A percentile compares a stretch with the other conserved stretches of the same genome.
Conservation (phyloP, 2,329 filamentous ascomycete species). For the Drechmeria coniospora region DNA sequence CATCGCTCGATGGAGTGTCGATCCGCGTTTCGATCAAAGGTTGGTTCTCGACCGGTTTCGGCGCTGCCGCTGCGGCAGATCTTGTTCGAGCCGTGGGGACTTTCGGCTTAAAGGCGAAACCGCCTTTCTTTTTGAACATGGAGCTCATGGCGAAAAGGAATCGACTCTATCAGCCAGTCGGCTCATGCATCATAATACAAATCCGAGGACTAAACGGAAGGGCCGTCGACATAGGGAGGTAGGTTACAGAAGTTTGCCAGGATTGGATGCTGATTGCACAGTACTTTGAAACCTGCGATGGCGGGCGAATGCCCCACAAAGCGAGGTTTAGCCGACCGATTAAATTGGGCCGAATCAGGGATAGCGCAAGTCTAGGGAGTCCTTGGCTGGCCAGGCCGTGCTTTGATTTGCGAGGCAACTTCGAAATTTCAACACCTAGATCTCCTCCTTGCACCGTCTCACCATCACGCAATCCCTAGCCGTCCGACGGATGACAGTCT, state of each 20-base stretch:
- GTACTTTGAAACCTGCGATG: too few species aligned
- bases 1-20: neutral
- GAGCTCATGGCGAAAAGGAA: slow-evolving; percentile 33
- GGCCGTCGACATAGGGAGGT: too few species aligned
- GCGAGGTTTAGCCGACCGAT: slow-evolving; percentile 23
- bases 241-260: too few species aligned
- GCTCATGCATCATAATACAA: neutral
- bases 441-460: slow-evolving; percentile 12
- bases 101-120: slow-evolving; percentile 55
- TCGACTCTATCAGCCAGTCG: neutral
- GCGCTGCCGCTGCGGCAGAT: slow-evolving; percentile 16
- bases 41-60: slow-evolving; percentile 3
- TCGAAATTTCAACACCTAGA: slow-evolving; percentile 29
- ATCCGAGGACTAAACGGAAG: too few species aligned
- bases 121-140: slow-evolving; percentile 52
- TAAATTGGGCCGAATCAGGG: slow-evolving; percentile 14
- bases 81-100: slow-evolving; percentile 40
- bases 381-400: slow-evolving; percentile 18
- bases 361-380: slow-evolving; percentile 20
- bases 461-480: slow-evolving; percentile 15
- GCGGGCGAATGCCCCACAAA: too few species aligned
- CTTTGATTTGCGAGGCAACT: slow-evolving; percentile 25
- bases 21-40: neutral
- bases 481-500: slow-evolving; percentile 20
- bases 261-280: too few species aligned